Evolutionary conservation across 2,329 filamentous ascomycete species (phyloP), one percentile per base, ranked within the genome.

Genomic region (Rosellinia necatrix): DNA sequence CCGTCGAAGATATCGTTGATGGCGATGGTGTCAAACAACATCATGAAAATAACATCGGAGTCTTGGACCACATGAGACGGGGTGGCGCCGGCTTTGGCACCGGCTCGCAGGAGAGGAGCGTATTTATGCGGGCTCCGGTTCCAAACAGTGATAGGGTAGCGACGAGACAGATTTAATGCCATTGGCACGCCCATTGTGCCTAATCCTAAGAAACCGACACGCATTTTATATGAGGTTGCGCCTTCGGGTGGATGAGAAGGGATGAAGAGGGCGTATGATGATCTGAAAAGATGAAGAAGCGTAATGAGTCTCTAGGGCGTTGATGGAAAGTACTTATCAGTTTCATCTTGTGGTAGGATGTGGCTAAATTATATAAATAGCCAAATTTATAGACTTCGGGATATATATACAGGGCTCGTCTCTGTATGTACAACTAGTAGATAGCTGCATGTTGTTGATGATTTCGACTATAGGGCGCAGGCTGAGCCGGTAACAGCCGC

Each of bases 101-200:
- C 66, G 3, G 60, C 63, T 12, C 57, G 12, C 12, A 41, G 32
- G 0, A 72, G 59, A 2, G 50, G 50, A 1, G 44, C 37, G 42
- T 67, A 71, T 49, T 70, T 71, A 6, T 66, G 62, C 1, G 61
- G 2, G 34, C 47, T 70, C 24, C 70, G 66, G 37, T 72, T 72
- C 70, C 69, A 72, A 8, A 72, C 70, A 0, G 62, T 67, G 3
- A 69, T 25, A 1, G 59, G 60, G 40, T 64, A 71, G 27, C 61
- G 53, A 4, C 63, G 62, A n/a, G 62, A 47, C 6, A 72, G 61
- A 30, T 71, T 70, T 32, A 70, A 53, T 30, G 70, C 70, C 70
- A 72, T 72, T 24, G 70, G 70, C 15, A 65, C 66, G 35, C 68
- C 68, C 70, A 72, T 72, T 13, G 63, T 60, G 17, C 70, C 69